Evolutionary conservation across 371 early-diverging fungal genomes (phyloP).

Genomic region (Rhizomucor pusillus): DNA sequence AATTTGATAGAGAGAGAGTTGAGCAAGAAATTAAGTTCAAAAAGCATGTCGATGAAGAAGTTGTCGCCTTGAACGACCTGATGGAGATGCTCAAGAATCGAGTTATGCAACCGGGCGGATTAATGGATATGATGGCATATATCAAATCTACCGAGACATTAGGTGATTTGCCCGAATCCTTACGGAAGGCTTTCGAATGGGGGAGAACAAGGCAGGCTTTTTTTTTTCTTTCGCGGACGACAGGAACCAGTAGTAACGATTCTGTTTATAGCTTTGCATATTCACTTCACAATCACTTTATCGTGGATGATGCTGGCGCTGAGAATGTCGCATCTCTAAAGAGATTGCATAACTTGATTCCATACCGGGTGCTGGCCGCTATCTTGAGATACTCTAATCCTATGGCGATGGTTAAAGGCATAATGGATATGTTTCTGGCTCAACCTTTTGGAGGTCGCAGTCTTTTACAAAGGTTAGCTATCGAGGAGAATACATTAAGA

Average conservation of each 20-base stretch:
- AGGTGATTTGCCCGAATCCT: constrained; percentile 44
- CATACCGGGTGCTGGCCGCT: constrained; percentile 58
- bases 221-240: not conserved
- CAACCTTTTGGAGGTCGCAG: constrained; percentile 65
- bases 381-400: constrained; percentile 64
- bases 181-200: constrained; percentile 60
- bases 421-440: constrained; percentile 62
- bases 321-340: constrained; percentile 55
- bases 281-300: constrained; percentile 57
- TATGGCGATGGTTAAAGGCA: constrained; percentile 59
- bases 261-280: constrained; percentile 53
- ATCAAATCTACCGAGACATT: constrained; percentile 46
- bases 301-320: constrained; percentile 56
- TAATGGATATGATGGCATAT: constrained; percentile 30
- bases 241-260: not conserved
- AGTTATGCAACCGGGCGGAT: constrained; percentile 53
- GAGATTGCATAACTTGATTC: constrained; percentile 57
- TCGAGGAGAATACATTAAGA: not conserved
- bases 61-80: constrained; percentile 49
- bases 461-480: constrained; percentile 54
- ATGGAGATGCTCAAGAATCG: constrained; percentile 53
- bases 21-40: constrained; percentile 49
- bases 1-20: constrained; percentile 39
- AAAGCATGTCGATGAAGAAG: constrained; percentile 49
- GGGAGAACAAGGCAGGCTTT: constrained; percentile 50